Percentiles rank a stretch among this genome's conserved stretches.
Conservation (phyloP, 1,139 yeast species). For the Magnusiomyces clavatus region DNA sequence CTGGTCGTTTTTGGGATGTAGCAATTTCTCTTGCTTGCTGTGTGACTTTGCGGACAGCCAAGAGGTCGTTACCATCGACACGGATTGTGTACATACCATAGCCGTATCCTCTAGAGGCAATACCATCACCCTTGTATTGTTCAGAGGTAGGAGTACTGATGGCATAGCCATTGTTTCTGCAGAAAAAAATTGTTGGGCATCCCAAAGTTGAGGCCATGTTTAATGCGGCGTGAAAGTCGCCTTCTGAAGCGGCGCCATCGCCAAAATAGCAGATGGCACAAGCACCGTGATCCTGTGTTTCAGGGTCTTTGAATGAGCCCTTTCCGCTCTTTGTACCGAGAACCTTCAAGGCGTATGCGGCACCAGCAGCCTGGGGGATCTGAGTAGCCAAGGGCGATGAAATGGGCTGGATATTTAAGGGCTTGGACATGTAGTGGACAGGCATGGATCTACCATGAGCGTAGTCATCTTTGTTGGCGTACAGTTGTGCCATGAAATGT, state of each 20-base stretch:
- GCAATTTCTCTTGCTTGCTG: slow-evolving; percentile 28
- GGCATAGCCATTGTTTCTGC: slow-evolving; percentile 34
- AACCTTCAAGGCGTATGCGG: slow-evolving; percentile 32
- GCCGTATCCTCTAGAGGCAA: slow-evolving; percentile 32
- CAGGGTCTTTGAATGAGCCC: slow-evolving; percentile 8
- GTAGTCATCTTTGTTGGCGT: slow-evolving; percentile 28
- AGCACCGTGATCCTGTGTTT: slow-evolving; percentile 15
- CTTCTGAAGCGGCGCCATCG: slow-evolving; percentile 35
- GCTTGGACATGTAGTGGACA: slow-evolving; percentile 29
- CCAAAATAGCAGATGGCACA: slow-evolving; percentile 31
- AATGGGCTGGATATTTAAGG: slow-evolving; percentile 31
- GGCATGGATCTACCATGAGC: slow-evolving; percentile 34
- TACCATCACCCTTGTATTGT: slow-evolving; percentile 34
- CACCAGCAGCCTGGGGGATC: slow-evolving; percentile 34
- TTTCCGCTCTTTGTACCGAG: slow-evolving; percentile 15
- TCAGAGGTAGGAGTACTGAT: slow-evolving; percentile 32
- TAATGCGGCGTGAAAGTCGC: slow-evolving; percentile 34
- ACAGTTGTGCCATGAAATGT: slow-evolving; percentile 31
- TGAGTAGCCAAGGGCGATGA: slow-evolving; percentile 34
- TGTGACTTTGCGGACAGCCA: slow-evolving; percentile 31
- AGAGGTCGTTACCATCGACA: slow-evolving; percentile 33
- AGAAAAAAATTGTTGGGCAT: slow-evolving; percentile 31
- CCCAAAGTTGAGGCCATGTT: slow-evolving; percentile 33
- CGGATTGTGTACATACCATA: slow-evolving; percentile 33
- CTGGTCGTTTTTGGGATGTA: slow-evolving; percentile 27